Conservation (phyloP, 2,329 filamentous ascomycete species). For the Parasarocladium wereldwijsianum region DNA sequence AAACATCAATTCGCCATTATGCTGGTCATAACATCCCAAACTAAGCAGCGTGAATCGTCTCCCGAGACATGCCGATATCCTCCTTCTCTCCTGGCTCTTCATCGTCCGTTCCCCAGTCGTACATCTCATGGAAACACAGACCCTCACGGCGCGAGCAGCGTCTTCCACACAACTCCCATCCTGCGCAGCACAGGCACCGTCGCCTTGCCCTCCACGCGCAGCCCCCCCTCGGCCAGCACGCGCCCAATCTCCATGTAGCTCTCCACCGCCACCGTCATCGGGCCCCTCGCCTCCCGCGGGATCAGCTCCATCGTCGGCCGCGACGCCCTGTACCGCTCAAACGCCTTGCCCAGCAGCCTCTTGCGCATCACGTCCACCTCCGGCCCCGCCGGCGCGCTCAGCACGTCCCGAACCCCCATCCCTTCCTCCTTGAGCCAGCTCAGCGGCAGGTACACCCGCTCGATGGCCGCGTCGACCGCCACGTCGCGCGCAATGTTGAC, state of each 20-base stretch:
- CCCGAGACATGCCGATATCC: too few species aligned
- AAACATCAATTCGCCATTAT: background rate
- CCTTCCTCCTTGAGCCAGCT: slow-evolving; percentile 46
- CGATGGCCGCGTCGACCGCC: slow-evolving; percentile 47
- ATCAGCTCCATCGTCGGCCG: slow-evolving; percentile 43
- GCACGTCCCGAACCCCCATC: slow-evolving; percentile 36
- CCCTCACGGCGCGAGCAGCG: slow-evolving; percentile 18
- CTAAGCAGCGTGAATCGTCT: too few species aligned
- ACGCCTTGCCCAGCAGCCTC: slow-evolving; percentile 43
- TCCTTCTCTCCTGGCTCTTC: too few species aligned
- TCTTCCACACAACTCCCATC: slow-evolving; percentile 42
- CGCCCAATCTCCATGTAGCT: slow-evolving; percentile 65
- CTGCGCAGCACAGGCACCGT: slow-evolving; percentile 30
- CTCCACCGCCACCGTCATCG: slow-evolving; percentile 55
- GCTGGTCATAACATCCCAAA: background rate
- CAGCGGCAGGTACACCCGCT: slow-evolving; percentile 53
- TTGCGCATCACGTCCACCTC: slow-evolving; percentile 34
- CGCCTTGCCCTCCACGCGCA: slow-evolving; percentile 22
- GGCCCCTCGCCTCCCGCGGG: slow-evolving; percentile 42
- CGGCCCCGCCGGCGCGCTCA: slow-evolving; percentile 31
- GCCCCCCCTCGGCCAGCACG: slow-evolving; percentile 31
- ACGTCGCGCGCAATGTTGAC: slow-evolving; percentile 67
- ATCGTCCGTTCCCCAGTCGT: too few species aligned
- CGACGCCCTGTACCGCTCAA: slow-evolving; percentile 41
- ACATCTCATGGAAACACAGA: background rate